These are phyloP conservation scores for Dimocarpus longan DNA, from an alignment of 345 rosid species.

Conservation along the genomic window DNA sequence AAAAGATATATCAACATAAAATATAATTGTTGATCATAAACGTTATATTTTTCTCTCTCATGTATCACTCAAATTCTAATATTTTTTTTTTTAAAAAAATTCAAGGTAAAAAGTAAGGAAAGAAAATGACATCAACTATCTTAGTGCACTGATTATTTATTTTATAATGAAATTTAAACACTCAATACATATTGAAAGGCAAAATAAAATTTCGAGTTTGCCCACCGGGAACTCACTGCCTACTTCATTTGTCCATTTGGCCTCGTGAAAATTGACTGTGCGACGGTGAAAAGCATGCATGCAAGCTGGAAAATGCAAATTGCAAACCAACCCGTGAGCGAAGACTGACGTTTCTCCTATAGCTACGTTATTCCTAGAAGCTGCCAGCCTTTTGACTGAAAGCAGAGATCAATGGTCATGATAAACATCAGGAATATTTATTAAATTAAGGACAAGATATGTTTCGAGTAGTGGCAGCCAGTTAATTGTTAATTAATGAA, in stretches of 20 bases:
- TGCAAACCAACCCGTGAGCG: neutral
- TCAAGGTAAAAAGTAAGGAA: too few relatives aligned
- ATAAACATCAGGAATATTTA: neutral
- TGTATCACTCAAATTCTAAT: too few relatives aligned
- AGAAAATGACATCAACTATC: too few relatives aligned
- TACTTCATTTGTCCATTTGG: neutral
- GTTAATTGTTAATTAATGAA: neutral
- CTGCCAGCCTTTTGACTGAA: neutral
- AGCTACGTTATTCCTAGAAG: neutral
- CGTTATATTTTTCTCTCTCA: too few relatives aligned
- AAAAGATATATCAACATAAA: too few relatives aligned
- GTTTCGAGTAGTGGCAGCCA: constrained; percentile 15
- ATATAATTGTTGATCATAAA: too few relatives aligned
- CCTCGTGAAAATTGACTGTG: neutral
- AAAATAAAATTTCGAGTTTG: too few relatives aligned
- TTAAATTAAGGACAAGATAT: neutral
- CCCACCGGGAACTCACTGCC: too few relatives aligned
- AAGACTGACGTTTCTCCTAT: neutral
- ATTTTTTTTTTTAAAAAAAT: too few relatives aligned
- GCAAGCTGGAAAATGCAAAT: neutral
- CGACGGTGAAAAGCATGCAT: neutral
- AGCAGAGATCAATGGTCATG: neutral
- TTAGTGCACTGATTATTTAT: too few relatives aligned
- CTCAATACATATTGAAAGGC: too few relatives aligned
- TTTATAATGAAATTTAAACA: too few relatives aligned